phyloP scores from a whole-genome alignment of 2,329 filamentous ascomycete species.

The Ustilaginoidea virens region DNA sequence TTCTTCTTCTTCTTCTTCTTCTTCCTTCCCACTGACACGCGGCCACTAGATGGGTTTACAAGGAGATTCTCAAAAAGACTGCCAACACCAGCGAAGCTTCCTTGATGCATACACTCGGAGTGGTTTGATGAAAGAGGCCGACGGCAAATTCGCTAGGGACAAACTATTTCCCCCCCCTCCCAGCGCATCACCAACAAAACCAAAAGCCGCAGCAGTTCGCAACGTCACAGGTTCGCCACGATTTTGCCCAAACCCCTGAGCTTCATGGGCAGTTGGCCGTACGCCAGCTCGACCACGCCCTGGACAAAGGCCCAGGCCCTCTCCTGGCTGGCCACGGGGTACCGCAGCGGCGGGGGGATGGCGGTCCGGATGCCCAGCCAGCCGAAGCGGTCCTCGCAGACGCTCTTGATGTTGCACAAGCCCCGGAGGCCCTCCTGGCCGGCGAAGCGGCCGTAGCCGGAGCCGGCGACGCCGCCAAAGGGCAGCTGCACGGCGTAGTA shows the following conservation, averaged over 20 bases:
- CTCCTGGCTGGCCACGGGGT: conserved; percentile 55
- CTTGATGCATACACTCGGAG: no score
- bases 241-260: conserved; percentile 24
- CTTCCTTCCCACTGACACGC: no score
- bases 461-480: conserved; percentile 82
- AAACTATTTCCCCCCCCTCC: no score
- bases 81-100: no score
- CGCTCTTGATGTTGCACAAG: conserved; percentile 74
- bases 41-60: no score
- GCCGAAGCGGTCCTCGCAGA: conserved; percentile 60
- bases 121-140: no score
- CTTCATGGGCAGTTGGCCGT: conserved; percentile 28
- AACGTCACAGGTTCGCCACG: conserved; percentile 25
- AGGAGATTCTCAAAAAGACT: no score
- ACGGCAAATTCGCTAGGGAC: no score
- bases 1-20: not conserved
- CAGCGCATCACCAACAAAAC: no score
- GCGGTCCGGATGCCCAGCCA: conserved; percentile 52
- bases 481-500: conserved; percentile 91
- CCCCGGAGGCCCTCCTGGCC: conserved; percentile 75
- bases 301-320: conserved; percentile 50
- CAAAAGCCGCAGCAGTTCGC: no score
- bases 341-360: conserved; percentile 68
- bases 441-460: conserved; percentile 84
- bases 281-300: conserved; percentile 46